These are phyloP conservation scores for Aegle marmelos DNA, from an alignment of 345 rosid genomes.

Conservation along the genomic window DNA sequence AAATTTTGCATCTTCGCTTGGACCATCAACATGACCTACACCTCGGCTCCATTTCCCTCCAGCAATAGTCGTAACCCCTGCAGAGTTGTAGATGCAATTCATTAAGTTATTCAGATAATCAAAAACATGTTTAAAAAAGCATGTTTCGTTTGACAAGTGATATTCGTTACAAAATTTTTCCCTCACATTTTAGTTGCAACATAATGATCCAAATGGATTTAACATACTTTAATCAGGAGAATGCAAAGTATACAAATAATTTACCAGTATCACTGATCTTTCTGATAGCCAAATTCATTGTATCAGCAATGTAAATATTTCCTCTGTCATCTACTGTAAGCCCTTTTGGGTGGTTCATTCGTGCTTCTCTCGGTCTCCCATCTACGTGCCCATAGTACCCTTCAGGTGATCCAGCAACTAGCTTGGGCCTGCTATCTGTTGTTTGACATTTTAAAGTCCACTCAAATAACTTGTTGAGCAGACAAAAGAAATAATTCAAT, in stretches of 20 bases:
- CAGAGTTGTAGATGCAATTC: conserved; percentile 10
- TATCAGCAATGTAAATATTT: conserved; percentile 90
- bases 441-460: conserved; percentile 12
- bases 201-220: background rate
- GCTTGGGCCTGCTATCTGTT: conserved; percentile 88
- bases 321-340: conserved; percentile 80
- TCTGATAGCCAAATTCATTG: conserved; percentile 87
- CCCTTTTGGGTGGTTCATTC: conserved; percentile 90
- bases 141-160: background rate
- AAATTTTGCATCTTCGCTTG: conserved; percentile 78
- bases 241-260: background rate
- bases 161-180: background rate
- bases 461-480: background rate
- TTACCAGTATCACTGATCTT: conserved; percentile 90
- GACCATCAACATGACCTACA: conserved; percentile 73
- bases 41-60: conserved; percentile 74
- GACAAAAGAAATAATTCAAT: background rate
- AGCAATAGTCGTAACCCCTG: conserved; percentile 91
- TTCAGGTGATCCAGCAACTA: conserved; percentile 82
- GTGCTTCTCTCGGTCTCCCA: conserved; percentile 74
- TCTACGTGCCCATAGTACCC: conserved; percentile 88
- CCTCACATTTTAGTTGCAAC: background rate
- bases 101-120: background rate
- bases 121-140: background rate
- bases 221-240: background rate